Percentiles rank a stretch among this genome's conserved stretches.
Conservation (phyloP, 345 rosid genomes). For the Garcia nutans region DNA sequence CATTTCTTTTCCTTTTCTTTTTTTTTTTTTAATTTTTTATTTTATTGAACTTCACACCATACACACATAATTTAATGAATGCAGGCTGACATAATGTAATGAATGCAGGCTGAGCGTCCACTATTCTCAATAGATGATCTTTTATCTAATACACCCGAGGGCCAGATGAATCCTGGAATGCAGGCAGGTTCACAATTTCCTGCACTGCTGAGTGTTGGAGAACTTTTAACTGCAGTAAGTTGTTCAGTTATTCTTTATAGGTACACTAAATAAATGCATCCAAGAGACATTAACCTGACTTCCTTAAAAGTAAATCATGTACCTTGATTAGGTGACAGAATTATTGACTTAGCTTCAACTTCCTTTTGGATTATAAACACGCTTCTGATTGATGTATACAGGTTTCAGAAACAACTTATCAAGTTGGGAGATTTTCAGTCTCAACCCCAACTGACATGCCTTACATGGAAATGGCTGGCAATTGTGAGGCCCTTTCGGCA, state of each 20-base stretch:
- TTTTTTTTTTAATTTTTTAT: too few relatives aligned
- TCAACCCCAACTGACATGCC: constrained; percentile 57
- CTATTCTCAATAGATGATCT: constrained; percentile 36
- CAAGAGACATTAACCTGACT: background rate
- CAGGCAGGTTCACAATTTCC: constrained; percentile 30
- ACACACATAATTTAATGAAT: too few relatives aligned
- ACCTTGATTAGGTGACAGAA: background rate
- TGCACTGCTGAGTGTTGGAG: constrained; percentile 53
- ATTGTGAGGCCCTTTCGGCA: constrained; percentile 61
- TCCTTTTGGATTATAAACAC: background rate
- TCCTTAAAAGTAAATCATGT: background rate
- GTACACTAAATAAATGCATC: background rate
- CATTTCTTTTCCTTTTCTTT: background rate
- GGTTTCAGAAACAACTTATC: constrained; percentile 55
- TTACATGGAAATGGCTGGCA: constrained; percentile 65
- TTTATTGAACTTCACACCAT: background rate
- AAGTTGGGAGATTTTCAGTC: constrained; percentile 57
- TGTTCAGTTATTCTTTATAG: background rate
- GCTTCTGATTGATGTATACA: constrained; percentile 17
- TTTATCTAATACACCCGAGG: constrained; percentile 34
- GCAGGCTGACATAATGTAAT: constrained; percentile 12
- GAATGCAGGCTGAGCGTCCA: constrained; percentile 44
- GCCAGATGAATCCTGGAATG: constrained; percentile 35
- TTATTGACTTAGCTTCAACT: background rate
- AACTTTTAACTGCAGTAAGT: constrained; percentile 62